These are phyloP conservation scores for Schrenkiella parvula DNA, from an alignment of 345 rosid genomes.

Conservation along the genomic window DNA sequence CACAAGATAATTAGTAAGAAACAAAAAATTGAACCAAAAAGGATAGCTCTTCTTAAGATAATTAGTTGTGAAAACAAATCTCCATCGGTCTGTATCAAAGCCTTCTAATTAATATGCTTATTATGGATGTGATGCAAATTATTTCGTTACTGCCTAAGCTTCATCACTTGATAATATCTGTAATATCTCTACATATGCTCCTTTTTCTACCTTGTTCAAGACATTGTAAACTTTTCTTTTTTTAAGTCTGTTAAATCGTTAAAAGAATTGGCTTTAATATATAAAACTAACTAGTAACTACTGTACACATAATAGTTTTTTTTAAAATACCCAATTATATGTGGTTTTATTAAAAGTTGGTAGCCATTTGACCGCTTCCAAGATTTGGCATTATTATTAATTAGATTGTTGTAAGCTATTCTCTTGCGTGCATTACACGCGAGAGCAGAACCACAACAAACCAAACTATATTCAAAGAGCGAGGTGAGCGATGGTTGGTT, in stretches of 20 bases:
- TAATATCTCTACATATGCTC: neutral
- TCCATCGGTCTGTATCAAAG: neutral
- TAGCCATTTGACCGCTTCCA: neutral
- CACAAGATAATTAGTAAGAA: neutral
- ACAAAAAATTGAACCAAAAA: neutral
- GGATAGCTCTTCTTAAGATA: neutral
- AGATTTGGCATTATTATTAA: neutral
- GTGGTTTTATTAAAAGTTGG: neutral
- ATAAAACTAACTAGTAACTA: neutral
- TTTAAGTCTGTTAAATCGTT: neutral
- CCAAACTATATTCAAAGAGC: conserved; percentile 32
- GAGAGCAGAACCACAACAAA: conserved; percentile 10
- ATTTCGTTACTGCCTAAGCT: neutral
- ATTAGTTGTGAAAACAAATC: neutral
- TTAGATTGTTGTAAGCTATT: neutral
- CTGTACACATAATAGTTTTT: neutral
- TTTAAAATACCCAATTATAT: neutral
- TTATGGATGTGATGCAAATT: neutral
- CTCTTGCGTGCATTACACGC: conserved; percentile 10
- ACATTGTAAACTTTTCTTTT: neutral
- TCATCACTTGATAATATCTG: neutral
- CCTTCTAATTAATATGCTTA: neutral
- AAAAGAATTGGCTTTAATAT: neutral
- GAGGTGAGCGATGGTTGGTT: conserved; percentile 6
- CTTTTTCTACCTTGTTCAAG: neutral